A percentile compares a stretch with the other conserved stretches of the same genome.
These are phyloP conservation scores for Trichophyton mentagrophytes DNA, from an alignment of 2,329 filamentous ascomycete species.

Conservation along the genomic window DNA sequence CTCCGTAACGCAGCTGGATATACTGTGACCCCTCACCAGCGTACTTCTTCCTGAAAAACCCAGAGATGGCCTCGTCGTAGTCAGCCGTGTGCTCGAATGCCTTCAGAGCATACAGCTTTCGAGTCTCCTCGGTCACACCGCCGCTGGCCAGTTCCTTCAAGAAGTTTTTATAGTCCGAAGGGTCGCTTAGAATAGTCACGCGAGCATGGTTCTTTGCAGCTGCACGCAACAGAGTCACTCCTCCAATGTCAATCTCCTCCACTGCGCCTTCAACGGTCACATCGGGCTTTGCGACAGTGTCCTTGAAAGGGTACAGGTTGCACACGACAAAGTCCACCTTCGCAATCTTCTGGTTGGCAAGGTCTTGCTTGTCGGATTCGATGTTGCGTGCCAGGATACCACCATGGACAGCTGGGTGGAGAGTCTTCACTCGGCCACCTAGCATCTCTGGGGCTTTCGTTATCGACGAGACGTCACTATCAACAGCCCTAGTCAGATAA, in stretches of 20 bases:
- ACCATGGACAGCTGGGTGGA: slow-evolving; percentile 81
- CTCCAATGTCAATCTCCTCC: slow-evolving; percentile 97
- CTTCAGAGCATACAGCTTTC: slow-evolving; percentile 86
- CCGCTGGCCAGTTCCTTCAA: slow-evolving; percentile 67
- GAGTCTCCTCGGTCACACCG: slow-evolving; percentile 71
- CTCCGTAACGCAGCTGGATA: slow-evolving; percentile 78
- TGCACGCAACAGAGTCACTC: slow-evolving; percentile 88
- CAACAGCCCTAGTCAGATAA: not conserved
- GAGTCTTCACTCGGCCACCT: slow-evolving; percentile 81
- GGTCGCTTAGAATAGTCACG: slow-evolving; percentile 92
- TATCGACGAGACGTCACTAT: slow-evolving; percentile 89
- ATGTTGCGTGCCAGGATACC: slow-evolving; percentile 85
- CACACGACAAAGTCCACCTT: slow-evolving; percentile 95
- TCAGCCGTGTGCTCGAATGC: slow-evolving; percentile 97
- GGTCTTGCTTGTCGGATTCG: slow-evolving; percentile 90
- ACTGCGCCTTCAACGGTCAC: slow-evolving; percentile 94
- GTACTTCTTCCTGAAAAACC: slow-evolving; percentile 97
- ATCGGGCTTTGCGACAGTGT: slow-evolving; percentile 91
- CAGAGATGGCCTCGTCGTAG: slow-evolving; percentile 87
- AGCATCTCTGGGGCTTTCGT: slow-evolving; percentile 97
- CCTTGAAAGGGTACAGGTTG: slow-evolving; percentile 99
- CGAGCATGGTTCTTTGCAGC: slow-evolving; percentile 96
- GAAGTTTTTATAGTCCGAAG: slow-evolving; percentile 86
- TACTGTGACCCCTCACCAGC: slow-evolving; percentile 74
- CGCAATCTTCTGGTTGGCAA: slow-evolving; percentile 85